A percentile compares a stretch with the other conserved stretches of the same genome.
These are phyloP conservation scores for Pterocarpus santalinus DNA, from an alignment of 306 rosid genomes.

Conservation along the genomic window DNA sequence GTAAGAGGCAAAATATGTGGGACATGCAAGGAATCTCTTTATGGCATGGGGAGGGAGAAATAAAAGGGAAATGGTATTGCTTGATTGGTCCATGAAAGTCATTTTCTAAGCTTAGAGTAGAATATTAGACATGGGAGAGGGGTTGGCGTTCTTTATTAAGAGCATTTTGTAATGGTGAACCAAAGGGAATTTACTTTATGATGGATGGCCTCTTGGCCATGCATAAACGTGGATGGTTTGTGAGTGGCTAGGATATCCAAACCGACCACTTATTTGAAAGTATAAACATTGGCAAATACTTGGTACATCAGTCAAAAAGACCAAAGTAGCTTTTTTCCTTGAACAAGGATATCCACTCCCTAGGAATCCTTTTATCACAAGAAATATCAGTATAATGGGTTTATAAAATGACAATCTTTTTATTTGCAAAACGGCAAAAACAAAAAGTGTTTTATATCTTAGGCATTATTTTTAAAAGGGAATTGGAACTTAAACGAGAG, in stretches of 20 bases:
- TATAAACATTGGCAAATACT: conserved; percentile 7
- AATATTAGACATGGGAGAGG: too few relatives aligned
- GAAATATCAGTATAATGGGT: conserved; percentile 26
- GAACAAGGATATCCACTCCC: conserved; percentile 58
- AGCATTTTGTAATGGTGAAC: conserved; percentile 30
- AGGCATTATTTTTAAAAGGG: too few relatives aligned
- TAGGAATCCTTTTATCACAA: conserved; percentile 60
- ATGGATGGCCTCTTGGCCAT: conserved; percentile 40
- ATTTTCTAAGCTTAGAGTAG: conserved; percentile 34
- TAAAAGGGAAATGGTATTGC: conserved; percentile 30
- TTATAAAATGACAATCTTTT: not conserved
- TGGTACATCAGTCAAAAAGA: conserved; percentile 34
- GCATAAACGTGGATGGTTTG: conserved; percentile 15
- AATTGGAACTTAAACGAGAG: too few relatives aligned
- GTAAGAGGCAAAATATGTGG: conserved; percentile 60
- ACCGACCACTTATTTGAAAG: conserved; percentile 45
- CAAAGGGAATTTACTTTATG: conserved; percentile 54
- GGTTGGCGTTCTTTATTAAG: too few relatives aligned
- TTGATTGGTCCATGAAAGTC: conserved; percentile 48
- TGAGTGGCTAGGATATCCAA: conserved; percentile 50
- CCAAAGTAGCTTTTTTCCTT: conserved; percentile 50
- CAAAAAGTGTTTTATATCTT: not conserved
- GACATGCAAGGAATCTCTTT: conserved; percentile 76
- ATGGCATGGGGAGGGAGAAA: conserved; percentile 2
- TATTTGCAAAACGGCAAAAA: not conserved